Evolutionary conservation across 805 yeast genomes (phyloP), one percentile per base, ranked within the genome.

Genomic region (Nakazawaea wyomingensis): DNA sequence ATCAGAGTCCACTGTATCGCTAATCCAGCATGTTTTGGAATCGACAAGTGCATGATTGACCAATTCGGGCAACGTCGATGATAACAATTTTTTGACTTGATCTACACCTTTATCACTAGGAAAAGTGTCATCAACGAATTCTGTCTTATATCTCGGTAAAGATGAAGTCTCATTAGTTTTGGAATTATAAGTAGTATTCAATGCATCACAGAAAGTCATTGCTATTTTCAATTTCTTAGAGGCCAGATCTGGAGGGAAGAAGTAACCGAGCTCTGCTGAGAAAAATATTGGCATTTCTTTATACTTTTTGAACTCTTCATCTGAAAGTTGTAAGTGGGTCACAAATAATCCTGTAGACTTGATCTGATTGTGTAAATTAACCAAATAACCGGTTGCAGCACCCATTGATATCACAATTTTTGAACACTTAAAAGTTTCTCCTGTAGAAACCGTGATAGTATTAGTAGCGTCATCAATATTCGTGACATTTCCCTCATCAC

Each of bases 231-330:
- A 36, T n/a, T 48, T 44, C 24, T 54, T 60, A 1, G 64, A 57
- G 1, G 57, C 58, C 6, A 55, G 50, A 48, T 71, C 75, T 10
- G 77, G 76, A 4, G 76, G 74, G 55, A 72, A 72, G 52, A 67
- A 69, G 44, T 69, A 72, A 0, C 76, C 76, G 41, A 50, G 38
- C 32, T 65, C 69, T 1, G 71, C 55, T 45, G 68, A 62, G 53
- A 69, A 69, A 20, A 72, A 64, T 8, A 71, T 57, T 1, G 76
- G 77, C 14, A 70, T 58, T 37, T 54, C 47, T 47, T 62, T 61
- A 41, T 57, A 68, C 21, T 52, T 54, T 20, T 53, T 54, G 45
- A 51, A 68, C 45, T 71, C 74, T 28, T 54, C 52, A 6, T 55
- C 56, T 0, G 62, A 57, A 14, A 71, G 48, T 34, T 61, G 56